Conservation (phyloP, 2,329 filamentous ascomycete species). For the Nectriaceae sp. region DNA sequence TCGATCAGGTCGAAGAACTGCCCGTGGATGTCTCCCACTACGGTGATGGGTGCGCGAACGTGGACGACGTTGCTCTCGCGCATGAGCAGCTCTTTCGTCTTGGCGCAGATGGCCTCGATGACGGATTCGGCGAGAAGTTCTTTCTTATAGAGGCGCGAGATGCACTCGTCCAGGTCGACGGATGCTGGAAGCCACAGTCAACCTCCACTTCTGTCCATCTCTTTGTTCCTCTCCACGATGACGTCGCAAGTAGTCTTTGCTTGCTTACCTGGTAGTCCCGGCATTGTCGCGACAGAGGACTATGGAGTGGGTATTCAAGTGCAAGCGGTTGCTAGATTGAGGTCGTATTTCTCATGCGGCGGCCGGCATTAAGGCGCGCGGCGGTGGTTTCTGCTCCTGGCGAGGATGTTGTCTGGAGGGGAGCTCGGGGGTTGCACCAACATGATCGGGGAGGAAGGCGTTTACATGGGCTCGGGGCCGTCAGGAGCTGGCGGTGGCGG, state of each 20-base stretch:
- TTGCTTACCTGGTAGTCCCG: constrained; percentile 56
- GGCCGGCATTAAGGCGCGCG: constrained; percentile 49
- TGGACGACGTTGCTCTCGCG: constrained; percentile 99
- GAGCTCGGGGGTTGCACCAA: constrained; percentile 39
- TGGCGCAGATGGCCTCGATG: constrained; percentile 98
- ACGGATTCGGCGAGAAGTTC: constrained; percentile 96
- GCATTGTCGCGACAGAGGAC: constrained; percentile 45
- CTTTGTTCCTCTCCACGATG: no score
- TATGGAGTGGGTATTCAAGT: no score
- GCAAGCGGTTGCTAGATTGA: no score
- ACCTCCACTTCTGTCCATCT: no score
- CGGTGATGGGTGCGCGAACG: constrained; percentile 91
- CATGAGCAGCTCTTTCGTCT: constrained; percentile 98
- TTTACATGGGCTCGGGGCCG: constrained; percentile 34
- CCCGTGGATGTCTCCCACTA: constrained; percentile 97
- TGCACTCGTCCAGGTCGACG: constrained; percentile 98
- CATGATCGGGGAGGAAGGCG: constrained; percentile 40
- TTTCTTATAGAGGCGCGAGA: constrained; percentile 93
- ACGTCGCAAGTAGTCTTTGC: no score
- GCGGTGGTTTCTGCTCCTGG: constrained; percentile 37
- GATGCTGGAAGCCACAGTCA: constrained; percentile 51
- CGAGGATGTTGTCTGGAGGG: constrained; percentile 37
- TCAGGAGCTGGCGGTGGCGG: constrained; percentile 10
- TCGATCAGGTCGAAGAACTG: constrained; percentile 99
- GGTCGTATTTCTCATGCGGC: constrained; percentile 11